Percentiles rank a stretch among this genome's conserved stretches.
Conservation (phyloP, 2,329 filamentous ascomycete genomes). For the Rhinocladiella mackenziei region DNA sequence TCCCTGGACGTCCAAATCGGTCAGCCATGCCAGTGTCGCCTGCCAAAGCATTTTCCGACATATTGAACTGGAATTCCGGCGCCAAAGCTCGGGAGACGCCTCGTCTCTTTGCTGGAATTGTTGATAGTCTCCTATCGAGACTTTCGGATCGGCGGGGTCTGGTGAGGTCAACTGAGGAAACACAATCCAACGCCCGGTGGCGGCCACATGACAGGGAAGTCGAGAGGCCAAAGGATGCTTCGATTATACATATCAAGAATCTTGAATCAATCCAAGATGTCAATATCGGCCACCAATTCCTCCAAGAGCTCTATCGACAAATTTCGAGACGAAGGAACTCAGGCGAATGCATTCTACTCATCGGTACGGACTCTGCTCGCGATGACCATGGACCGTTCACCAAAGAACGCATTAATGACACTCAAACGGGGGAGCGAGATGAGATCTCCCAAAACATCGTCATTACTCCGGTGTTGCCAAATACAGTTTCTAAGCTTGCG, state of each 20-base stretch:
- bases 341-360: slow-evolving; percentile 68
- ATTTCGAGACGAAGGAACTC: slow-evolving; percentile 68
- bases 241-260: slow-evolving; percentile 77
- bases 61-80: slow-evolving; percentile 3
- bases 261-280: slow-evolving; percentile 68
- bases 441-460: slow-evolving; percentile 52
- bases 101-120: neutral
- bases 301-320: slow-evolving; percentile 65
- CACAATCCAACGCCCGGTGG: slow-evolving; percentile 34
- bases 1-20: neutral
- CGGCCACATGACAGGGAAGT: slow-evolving; percentile 47
- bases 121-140: slow-evolving; percentile 7
- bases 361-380: slow-evolving; percentile 69
- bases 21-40: slow-evolving; percentile 6
- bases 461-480: slow-evolving; percentile 50
- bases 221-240: slow-evolving; percentile 12
- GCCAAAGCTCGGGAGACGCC: neutral
- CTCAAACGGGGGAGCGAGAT: slow-evolving; percentile 46
- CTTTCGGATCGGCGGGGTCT: slow-evolving; percentile 11
- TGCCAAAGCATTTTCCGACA: slow-evolving; percentile 11
- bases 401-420: slow-evolving; percentile 42
- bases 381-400: slow-evolving; percentile 47
- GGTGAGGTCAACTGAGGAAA: slow-evolving; percentile 3
- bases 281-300: slow-evolving; percentile 63
- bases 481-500: slow-evolving; percentile 25